Evolutionary conservation across 2,329 filamentous ascomycete species (phyloP).

Genomic region (Waltergamsia citrina): DNA sequence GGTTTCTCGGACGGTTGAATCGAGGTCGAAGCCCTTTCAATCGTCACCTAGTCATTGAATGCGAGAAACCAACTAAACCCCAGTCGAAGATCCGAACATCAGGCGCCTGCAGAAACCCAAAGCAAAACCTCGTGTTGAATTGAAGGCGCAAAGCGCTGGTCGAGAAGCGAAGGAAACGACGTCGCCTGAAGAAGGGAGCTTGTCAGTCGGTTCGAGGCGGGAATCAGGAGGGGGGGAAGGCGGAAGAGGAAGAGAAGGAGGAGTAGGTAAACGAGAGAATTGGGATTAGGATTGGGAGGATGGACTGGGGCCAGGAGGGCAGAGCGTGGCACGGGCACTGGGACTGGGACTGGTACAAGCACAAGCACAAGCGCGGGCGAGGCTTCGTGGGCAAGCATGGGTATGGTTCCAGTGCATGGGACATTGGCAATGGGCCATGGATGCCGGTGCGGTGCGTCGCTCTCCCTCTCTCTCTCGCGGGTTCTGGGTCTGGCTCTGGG

Average conservation of each 20-base stretch:
- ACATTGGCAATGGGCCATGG: too few species aligned
- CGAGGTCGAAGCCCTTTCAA: constrained; percentile 2
- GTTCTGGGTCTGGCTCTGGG: background rate
- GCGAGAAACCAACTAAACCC: constrained; percentile 2
- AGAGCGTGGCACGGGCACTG: too few species aligned
- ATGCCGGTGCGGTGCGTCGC: background rate
- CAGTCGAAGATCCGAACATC: constrained; percentile 1
- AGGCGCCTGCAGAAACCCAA: constrained; percentile 1
- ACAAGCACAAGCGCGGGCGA: background rate
- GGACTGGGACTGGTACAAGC: too few species aligned
- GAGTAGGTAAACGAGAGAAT: constrained; percentile 2
- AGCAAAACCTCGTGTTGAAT: constrained; percentile 5
- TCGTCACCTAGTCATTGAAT: constrained; percentile 1
- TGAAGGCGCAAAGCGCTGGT: constrained; percentile 6
- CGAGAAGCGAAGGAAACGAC: constrained; percentile 9
- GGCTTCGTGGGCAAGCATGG: background rate
- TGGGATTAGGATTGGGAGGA: constrained; percentile 3
- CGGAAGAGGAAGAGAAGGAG: constrained; percentile 3
- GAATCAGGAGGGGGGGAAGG: constrained; percentile 2
- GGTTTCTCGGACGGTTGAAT: constrained; percentile 3
- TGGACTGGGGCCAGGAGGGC: too few species aligned
- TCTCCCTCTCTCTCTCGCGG: background rate
- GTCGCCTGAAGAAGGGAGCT: constrained; percentile 8
- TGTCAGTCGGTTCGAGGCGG: constrained; percentile 5
- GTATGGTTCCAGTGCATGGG: background rate